Evolutionary conservation across 345 rosid species (phyloP), one percentile per base, ranked within the genome.

Genomic region (Melaleuca alternifolia): DNA sequence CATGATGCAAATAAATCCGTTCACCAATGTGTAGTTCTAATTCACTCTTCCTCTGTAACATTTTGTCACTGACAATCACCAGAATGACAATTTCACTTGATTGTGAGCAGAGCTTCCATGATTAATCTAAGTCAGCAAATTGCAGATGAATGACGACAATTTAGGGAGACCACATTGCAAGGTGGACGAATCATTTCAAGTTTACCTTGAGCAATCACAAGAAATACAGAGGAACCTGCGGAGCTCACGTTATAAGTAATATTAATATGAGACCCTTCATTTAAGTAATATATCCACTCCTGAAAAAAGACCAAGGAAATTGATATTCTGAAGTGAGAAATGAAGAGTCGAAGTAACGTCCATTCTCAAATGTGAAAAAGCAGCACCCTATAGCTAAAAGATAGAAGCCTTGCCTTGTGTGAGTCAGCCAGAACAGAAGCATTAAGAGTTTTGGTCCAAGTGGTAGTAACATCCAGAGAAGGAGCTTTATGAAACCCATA

Each of bases 171-270:
- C 18, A 71, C 81, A 71, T 71, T 37, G 81, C 48, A 37, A 14
- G 48, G 26, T 71, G 48, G 81, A 44, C 4, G 14, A 37, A 71
- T 37, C 33, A 41, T 44, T 71, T 71, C 24, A 6, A 54, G 52
- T 84, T 52, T 94, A 97, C 99, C 99, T 95, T 97, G 92, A 57
- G 99, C 98, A 89, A 97, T 89, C 82, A 96, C 88, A 83, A 97
- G 95, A 84, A 91, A 94, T 54, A 95, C 87, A 62, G 97, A 93
- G 71, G 98, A 93, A 87, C 90, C 86, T 6, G 88, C 41, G 84
- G 94, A 91, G 87, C 89, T 94, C 88, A 96, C 92, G 14, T 79
- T 88, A 89, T 95, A 96, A 46, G 95, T 90, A 85, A 97, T 93
- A 88, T 93, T 95, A 23, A 97, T 87, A 53, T 94, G 94, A 84